phyloP scores from a whole-genome alignment of 352 stramenopile genomes.

The Phytophthora nicotianae region DNA sequence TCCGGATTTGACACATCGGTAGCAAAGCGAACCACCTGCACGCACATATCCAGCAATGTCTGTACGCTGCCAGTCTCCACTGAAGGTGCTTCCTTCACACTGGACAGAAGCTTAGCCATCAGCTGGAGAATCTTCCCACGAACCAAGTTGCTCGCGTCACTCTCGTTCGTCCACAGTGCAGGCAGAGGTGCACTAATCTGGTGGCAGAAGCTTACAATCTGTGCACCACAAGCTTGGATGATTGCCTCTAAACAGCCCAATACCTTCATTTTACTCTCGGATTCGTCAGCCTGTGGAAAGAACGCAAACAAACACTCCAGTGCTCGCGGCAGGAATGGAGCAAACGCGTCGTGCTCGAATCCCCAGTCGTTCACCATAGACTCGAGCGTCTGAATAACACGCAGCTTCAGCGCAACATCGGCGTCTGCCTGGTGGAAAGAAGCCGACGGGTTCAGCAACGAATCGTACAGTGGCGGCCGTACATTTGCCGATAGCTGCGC shows the following conservation, averaged over 20 bases:
- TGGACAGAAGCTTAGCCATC: constrained; percentile 63
- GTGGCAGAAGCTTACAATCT: constrained; percentile 54
- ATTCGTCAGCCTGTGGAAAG: constrained; percentile 65
- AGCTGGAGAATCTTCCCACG: constrained; percentile 84
- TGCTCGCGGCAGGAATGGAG: constrained; percentile 63
- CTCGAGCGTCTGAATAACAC: constrained; percentile 79
- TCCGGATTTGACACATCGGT: constrained; percentile 84
- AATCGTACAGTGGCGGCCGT: constrained; percentile 80
- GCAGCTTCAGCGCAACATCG: constrained; percentile 71
- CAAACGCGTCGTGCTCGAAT: constrained; percentile 75
- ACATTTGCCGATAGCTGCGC: constrained; percentile 76
- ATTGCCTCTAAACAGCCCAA: constrained; percentile 75
- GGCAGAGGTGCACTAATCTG: constrained; percentile 74
- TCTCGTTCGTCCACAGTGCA: constrained; percentile 72
- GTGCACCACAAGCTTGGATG: constrained; percentile 61
- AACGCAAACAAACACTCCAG: constrained; percentile 72
- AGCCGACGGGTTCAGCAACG: constrained; percentile 51
- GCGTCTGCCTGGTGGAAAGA: constrained; percentile 41
- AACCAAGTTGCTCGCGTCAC: constrained; percentile 80
- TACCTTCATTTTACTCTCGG: constrained; percentile 84
- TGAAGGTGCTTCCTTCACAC: constrained; percentile 52
- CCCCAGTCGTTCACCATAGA: constrained; percentile 85
- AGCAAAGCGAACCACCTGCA: constrained; percentile 71
- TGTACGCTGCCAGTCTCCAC: constrained; percentile 33
- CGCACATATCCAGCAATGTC: constrained; percentile 66